Conservation (phyloP, 2,329 filamentous ascomycete genomes). For the Parastagonospora nodorum region DNA sequence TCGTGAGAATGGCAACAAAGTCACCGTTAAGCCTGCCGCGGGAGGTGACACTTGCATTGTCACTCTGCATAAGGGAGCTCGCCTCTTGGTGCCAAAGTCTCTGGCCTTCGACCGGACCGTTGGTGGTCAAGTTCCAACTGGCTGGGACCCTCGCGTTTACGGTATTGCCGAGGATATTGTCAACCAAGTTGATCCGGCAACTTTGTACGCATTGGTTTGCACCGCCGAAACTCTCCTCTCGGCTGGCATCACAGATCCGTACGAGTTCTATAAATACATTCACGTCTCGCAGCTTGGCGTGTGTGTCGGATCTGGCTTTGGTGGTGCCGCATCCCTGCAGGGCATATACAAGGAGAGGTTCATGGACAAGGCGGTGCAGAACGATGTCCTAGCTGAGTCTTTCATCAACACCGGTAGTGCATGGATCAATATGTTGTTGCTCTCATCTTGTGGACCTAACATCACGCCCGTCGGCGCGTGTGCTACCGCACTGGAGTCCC, state of each 20-base stretch:
- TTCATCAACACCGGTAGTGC: conserved; percentile 99
- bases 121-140: conserved; percentile 93
- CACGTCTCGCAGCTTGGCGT: conserved; percentile 98
- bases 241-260: conserved; percentile 95
- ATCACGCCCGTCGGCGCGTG: conserved; percentile 98
- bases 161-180: conserved; percentile 98
- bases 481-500: conserved; percentile 93
- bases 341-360: conserved; percentile 99
- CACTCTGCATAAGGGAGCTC: conserved; percentile 92
- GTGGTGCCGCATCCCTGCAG: conserved; percentile 86
- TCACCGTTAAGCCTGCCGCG: conserved; percentile 84
- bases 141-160: conserved; percentile 95
- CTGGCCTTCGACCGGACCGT: conserved; percentile 96
- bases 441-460: conserved; percentile 97
- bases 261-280: conserved; percentile 99
- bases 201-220: conserved; percentile 90
- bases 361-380: conserved; percentile 95
- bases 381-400: conserved; percentile 97
- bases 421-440: conserved; percentile 98
- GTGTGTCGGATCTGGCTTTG: conserved; percentile 97
- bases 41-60: conserved; percentile 91
- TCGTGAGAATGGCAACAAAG: conserved; percentile 91
- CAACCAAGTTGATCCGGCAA: conserved; percentile 94
- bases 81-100: conserved; percentile 94
- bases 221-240: conserved; percentile 89